Conservation (phyloP, 208 protist genomes). For the Naegleria fowleri region DNA sequence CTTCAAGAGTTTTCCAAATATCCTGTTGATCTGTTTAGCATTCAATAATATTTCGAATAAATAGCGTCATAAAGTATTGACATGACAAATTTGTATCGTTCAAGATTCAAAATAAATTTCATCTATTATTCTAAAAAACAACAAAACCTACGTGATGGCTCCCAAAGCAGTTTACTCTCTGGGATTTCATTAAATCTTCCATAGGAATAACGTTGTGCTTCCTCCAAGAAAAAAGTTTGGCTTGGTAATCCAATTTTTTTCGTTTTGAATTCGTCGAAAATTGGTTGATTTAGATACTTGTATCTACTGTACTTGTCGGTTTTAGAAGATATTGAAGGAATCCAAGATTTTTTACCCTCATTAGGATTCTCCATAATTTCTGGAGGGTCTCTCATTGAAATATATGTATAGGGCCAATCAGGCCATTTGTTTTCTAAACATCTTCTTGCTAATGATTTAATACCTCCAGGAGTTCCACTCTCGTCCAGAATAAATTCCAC, state of each 20-base stretch:
- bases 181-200: neutral
- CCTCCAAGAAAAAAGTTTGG: neutral
- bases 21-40: neutral
- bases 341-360: neutral
- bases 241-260: neutral
- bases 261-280: neutral
- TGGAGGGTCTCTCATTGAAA: neutral
- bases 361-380: neutral
- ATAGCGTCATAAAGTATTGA: too few species aligned
- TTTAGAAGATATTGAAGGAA: neutral
- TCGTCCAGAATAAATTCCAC: neutral
- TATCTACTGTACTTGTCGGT: neutral
- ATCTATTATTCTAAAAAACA: too few species aligned
- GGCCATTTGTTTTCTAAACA: neutral
- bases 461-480: neutral
- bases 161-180: neutral
- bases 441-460: neutral
- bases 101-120: too few species aligned
- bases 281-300: neutral
- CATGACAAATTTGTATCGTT: too few species aligned
- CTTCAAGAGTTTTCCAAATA: neutral
- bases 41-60: too few species aligned
- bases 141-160: neutral
- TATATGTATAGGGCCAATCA: neutral
- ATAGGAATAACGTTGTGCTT: neutral